Base-by-base conservation (phyloP, 2,329 filamentous ascomycete genomes). In the Tothia fuscella region DNA sequence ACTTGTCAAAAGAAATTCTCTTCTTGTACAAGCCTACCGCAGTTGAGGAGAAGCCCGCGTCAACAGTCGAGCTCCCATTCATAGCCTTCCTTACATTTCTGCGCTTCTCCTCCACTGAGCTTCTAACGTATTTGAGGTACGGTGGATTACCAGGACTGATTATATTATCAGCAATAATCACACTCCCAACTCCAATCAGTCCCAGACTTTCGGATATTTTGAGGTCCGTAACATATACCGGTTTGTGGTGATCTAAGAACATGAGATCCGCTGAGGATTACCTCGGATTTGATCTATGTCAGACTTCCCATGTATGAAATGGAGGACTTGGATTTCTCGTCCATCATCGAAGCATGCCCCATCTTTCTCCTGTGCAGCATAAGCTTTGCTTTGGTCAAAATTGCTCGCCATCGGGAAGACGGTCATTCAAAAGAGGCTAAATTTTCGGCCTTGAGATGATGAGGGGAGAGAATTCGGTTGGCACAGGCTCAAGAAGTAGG, bases 221-320 rank as follows among this genome's bases (percentile, higher is more conserved):
- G 46, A 89, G 59, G 51, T 91, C 84, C 0, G 73, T 69, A 1
- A 72, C 74, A 56, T 89, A 89, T 0, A 78, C 73, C 1, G 80
- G 79, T 59, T 89, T 88, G 60, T 80, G 80, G 57, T 89, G 84
- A 52, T 89, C 84, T 26, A 91, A 63, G 57, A 89, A 89, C 58
- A 87, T 65, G 26, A 88, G 60, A 51, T 86, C 81, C 54, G 0
- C 82, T 82, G 16, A 74, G 76, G 14, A 10, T 42, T 42, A 7
- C n/a, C n/a, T n/a, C n/a, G n/a, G n/a, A n/a, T 69, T 39, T 75
- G 63, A 3, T 78, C 71, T 21, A 83, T 59, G 46, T 80, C 66
- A 1, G 74, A 67, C 26, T 75, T 73, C 41, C 59, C 62, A 56
- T 78, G 81, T 42, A 89, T 65, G 54, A 74, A 84, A 47, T 82